Percentiles rank a stretch among this genome's conserved stretches.
Evolutionary conservation across 75 land plant species (phyloP).

Genomic region (Sequoia sempervirens): DNA sequence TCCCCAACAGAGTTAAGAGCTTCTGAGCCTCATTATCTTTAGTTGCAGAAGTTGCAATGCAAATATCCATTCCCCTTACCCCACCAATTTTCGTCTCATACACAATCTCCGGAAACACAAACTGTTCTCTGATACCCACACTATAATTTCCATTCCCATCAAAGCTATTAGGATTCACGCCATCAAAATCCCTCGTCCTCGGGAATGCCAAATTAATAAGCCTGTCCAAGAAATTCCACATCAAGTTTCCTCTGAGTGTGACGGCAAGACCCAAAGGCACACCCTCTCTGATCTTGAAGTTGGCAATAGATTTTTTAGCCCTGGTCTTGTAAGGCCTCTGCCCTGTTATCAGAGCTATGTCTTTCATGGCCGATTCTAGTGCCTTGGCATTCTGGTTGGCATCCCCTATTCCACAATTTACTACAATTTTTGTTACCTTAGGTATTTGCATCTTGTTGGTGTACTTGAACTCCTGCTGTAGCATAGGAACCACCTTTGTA

Average conservation of each 20-base stretch:
- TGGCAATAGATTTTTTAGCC: conserved; percentile 75
- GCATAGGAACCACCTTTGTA: conserved; percentile 66
- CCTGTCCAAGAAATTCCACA: conserved; percentile 91
- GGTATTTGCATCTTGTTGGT: conserved; percentile 69
- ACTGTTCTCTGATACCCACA: conserved; percentile 73
- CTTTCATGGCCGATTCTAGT: conserved; percentile 70
- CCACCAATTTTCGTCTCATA: conserved; percentile 61
- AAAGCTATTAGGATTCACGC: conserved; percentile 84
- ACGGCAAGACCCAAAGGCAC: conserved; percentile 79
- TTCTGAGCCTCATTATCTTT: conserved; percentile 75
- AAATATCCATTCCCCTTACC: conserved; percentile 84
- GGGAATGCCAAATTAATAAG: conserved; percentile 88
- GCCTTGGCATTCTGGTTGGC: conserved; percentile 88
- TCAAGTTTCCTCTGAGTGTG: conserved; percentile 85
- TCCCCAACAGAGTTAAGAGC: conserved; percentile 74
- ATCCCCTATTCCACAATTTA: conserved; percentile 94
- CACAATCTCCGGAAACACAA: conserved; percentile 85
- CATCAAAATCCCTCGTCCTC: conserved; percentile 84
- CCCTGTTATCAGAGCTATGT: conserved; percentile 71
- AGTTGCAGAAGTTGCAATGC: conserved; percentile 74
- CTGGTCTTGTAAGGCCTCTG: conserved; percentile 80
- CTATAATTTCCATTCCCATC: conserved; percentile 94
- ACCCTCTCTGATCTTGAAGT: conserved; percentile 86
- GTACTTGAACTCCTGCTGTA: conserved; percentile 76
- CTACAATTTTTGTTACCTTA: conserved; percentile 72